phyloP scores from a whole-genome alignment of 75 land plant genomes.

The Selaginella tamariscina region DNA sequence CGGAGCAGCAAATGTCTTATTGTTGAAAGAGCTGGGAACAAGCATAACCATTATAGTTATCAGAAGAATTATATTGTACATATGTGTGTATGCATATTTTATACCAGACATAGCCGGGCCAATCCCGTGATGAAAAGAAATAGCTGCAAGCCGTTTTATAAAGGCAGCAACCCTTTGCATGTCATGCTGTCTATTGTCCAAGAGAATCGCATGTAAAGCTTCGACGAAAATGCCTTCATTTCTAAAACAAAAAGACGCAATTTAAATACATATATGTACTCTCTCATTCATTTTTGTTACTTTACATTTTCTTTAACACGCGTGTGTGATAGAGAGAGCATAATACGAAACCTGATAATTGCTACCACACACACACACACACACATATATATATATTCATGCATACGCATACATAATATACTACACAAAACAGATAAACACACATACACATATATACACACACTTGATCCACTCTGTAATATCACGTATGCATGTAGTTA shows the following conservation, averaged over 20 bases:
- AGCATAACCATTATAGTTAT: background rate
- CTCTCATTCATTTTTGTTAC: too few species aligned
- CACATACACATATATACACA: too few species aligned
- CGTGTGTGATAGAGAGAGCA: too few species aligned
- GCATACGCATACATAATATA: too few species aligned
- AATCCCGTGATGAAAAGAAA: constrained; percentile 64
- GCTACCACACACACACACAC: too few species aligned
- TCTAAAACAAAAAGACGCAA: background rate
- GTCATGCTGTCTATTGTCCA: constrained; percentile 87
- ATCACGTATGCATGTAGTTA: too few species aligned
- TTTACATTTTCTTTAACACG: too few species aligned
- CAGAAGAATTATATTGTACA: background rate
- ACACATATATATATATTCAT: too few species aligned
- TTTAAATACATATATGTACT: too few species aligned
- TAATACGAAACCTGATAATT: too few species aligned
- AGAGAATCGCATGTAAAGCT: constrained; percentile 87
- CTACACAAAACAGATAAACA: too few species aligned
- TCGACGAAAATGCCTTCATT: constrained; percentile 49
- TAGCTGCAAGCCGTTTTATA: constrained; percentile 73
- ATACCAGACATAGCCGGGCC: constrained; percentile 93
- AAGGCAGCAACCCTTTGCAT: constrained; percentile 98
- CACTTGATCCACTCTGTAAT: too few species aligned
- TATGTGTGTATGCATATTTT: constrained; percentile 4
- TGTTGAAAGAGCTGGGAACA: constrained; percentile 68
- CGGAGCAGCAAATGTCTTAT: constrained; percentile 68